Base-by-base conservation (phyloP, 148 eudicot genomes). In the Spergularia bocconei region DNA sequence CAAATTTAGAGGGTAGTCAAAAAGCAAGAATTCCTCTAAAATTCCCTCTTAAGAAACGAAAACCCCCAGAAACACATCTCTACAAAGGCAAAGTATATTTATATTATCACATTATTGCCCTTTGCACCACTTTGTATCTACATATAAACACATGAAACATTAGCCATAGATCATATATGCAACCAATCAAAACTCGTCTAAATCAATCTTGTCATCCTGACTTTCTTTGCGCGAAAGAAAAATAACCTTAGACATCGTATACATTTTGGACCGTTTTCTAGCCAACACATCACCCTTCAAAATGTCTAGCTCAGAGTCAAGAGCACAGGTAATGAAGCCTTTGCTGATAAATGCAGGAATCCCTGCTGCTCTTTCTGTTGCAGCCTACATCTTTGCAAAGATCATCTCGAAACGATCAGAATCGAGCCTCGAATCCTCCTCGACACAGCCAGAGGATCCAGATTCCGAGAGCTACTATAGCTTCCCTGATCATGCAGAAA, bases 271-370 rank as follows among this genome's bases (percentile, higher is more conserved):
- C 51, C 13, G 67, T 63, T 57, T 56, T 74, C 80, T 79, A 70
- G n/a, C 47, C 4, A 38, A 36, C 82, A 77, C 17, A 16, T 12
- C 51, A 15, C 17, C 25, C 39, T 53, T 14, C 55, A 70, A 75
- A 63, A 80, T 76, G 83, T 63, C 79, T n/a, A 69, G 39, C 66
- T 80, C 75, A 47, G 82, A 75, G 75, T 54, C 86, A 77, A 86
- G 78, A 80, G 68, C 82, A 57, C 80, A 86, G 38, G 60, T 73
- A 36, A 73, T 84, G 63, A 86, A 80, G 75, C 82, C 85, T 55
- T 73, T 82, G 39, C 20, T 84, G 29, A 52, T 84, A 64, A 86
- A 79, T 69, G 86, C 84, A 54, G 85, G 88, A 14, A 84, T 88
- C 57, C 82, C 91, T 13, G 21, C 80, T 6, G 89, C 78, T 13